phyloP scores from a whole-genome alignment of 805 yeast genomes.

The Lipomyces orientalis region DNA sequence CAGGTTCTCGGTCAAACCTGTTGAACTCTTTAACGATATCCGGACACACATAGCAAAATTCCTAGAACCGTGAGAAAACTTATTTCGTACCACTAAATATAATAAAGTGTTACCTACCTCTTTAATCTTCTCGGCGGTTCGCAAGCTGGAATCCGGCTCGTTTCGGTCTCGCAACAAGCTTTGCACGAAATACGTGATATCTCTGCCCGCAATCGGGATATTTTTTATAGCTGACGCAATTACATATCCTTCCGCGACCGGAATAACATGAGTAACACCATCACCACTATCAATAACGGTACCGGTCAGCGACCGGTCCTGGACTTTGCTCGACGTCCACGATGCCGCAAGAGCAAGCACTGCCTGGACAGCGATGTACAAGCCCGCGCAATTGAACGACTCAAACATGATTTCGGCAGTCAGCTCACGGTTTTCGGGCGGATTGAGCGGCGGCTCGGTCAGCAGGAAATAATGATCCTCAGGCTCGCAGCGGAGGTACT shows the following conservation, averaged over 20 bases:
- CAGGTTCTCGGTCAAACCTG: constrained; percentile 92
- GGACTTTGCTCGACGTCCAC: constrained; percentile 96
- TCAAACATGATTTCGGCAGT: constrained; percentile 99
- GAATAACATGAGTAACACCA: constrained; percentile 98
- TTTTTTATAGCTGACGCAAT: constrained; percentile 97
- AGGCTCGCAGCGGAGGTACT: constrained; percentile 96
- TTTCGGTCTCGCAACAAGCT: constrained; percentile 94
- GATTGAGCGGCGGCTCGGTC: constrained; percentile 98
- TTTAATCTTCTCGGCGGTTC: constrained; percentile 95
- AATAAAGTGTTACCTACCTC: constrained; percentile 50
- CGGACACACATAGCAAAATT: constrained; percentile 96
- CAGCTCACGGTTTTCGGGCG: constrained; percentile 99
- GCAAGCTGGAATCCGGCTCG: constrained; percentile 88
- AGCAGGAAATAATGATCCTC: constrained; percentile 95
- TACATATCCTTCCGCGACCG: constrained; percentile 97
- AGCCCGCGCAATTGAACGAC: constrained; percentile 97
- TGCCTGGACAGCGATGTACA: constrained; percentile 98
- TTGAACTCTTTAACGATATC: constrained; percentile 96
- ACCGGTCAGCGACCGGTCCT: constrained; percentile 94
- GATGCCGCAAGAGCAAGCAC: constrained; percentile 98
- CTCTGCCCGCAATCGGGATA: constrained; percentile 98
- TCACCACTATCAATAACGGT: constrained; percentile 98
- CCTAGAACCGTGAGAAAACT: constrained; percentile 40
- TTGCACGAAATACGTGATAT: constrained; percentile 92
- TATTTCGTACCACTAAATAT: background rate